Conservation (phyloP, 192 early-diverging fungal genomes). For the Backusella tuberculispora region DNA sequence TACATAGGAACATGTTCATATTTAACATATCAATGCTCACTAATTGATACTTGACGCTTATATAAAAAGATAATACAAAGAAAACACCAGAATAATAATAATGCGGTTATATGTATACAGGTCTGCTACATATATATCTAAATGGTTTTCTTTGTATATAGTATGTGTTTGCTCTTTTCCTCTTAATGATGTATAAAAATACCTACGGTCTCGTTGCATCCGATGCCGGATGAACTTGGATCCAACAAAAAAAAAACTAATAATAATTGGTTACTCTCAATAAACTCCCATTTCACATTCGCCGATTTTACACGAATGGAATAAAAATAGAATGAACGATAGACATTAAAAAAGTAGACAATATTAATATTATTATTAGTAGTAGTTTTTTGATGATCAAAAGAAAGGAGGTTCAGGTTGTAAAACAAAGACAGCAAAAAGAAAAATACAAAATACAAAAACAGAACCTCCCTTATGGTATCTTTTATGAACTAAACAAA, state of each 20-base stretch:
- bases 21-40: too few relatives aligned
- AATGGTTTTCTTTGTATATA: background rate
- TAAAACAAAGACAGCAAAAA: too few relatives aligned
- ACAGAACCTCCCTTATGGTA: too few relatives aligned
- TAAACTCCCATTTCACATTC: background rate
- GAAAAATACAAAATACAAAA: too few relatives aligned
- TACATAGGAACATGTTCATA: too few relatives aligned
- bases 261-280: slow-evolving; percentile 11
- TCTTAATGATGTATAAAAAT: background rate
- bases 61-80: background rate
- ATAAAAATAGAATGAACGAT: slow-evolving; percentile 4
- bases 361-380: too few relatives aligned
- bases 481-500: too few relatives aligned
- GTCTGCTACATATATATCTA: too few relatives aligned
- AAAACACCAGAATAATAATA: background rate
- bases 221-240: background rate
- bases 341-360: background rate
- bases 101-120: too few relatives aligned
- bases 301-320: background rate
- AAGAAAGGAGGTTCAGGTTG: too few relatives aligned
- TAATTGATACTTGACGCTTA: too few relatives aligned
- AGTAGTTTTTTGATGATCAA: background rate
- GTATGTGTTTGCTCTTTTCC: background rate
- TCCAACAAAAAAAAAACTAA: background rate
- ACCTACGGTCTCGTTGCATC: background rate